These are phyloP conservation scores for Lachancea lanzarotensis DNA, from an alignment of 805 yeast genomes.

Conservation along the genomic window DNA sequence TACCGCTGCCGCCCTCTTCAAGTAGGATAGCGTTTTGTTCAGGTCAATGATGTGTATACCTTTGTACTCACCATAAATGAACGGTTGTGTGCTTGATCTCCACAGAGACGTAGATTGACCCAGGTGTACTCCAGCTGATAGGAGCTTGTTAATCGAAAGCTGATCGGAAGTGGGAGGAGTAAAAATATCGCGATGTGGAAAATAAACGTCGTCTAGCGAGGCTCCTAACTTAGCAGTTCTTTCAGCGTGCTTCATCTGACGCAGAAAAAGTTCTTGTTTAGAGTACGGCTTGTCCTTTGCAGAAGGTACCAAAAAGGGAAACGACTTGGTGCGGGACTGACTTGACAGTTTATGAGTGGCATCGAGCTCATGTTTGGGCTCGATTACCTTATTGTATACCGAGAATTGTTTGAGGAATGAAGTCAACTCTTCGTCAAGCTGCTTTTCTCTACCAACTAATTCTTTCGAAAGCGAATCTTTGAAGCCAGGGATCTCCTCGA, in stretches of 20 bases:
- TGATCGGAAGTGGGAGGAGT: slow-evolving; percentile 53
- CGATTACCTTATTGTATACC: slow-evolving; percentile 15
- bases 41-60: slow-evolving; percentile 90
- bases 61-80: slow-evolving; percentile 77
- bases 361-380: slow-evolving; percentile 11
- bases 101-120: slow-evolving; percentile 82
- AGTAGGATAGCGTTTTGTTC: slow-evolving; percentile 68
- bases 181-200: slow-evolving; percentile 59
- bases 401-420: slow-evolving; percentile 26
- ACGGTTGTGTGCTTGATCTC: slow-evolving; percentile 81
- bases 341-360: background rate
- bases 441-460: slow-evolving; percentile 24
- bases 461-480: slow-evolving; percentile 12
- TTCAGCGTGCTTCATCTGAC: slow-evolving; percentile 59
- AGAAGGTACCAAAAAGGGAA: slow-evolving; percentile 61
- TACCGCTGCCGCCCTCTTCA: slow-evolving; percentile 81
- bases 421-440: slow-evolving; percentile 27
- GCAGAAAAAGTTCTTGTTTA: slow-evolving; percentile 65
- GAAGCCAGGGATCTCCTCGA: slow-evolving; percentile 14
- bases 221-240: slow-evolving; percentile 60
- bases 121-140: slow-evolving; percentile 91
- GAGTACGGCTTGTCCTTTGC: slow-evolving; percentile 61
- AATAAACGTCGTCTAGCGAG: slow-evolving; percentile 50
- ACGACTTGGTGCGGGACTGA: slow-evolving; percentile 11
- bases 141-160: slow-evolving; percentile 57